These are phyloP conservation scores for Vinca minor DNA, from an alignment of 257 asterid species.

Conservation along the genomic window DNA sequence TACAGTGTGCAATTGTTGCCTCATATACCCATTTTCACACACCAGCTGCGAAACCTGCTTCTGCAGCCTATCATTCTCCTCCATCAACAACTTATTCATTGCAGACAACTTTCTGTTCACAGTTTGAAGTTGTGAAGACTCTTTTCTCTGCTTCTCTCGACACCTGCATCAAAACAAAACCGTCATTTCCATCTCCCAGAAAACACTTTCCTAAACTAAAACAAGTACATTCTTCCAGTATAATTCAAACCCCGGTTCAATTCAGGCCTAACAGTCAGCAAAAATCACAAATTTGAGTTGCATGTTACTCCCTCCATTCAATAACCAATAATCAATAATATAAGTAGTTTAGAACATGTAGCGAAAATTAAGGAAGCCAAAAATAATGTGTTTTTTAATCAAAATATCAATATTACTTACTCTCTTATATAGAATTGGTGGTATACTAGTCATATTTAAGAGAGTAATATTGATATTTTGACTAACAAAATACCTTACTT, in stretches of 20 bases:
- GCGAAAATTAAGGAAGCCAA: no score
- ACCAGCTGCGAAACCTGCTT: constrained; percentile 93
- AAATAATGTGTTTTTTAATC: no score
- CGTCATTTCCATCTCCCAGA: neutral
- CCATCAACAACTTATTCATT: constrained; percentile 89
- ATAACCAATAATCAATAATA: no score
- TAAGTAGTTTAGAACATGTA: no score
- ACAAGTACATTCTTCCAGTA: neutral
- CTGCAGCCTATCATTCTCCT: constrained; percentile 91
- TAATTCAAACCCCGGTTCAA: neutral
- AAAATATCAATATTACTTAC: no score
- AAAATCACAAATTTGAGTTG: constrained; percentile 2
- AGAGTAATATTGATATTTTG: no score
- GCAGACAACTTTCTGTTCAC: constrained; percentile 78
- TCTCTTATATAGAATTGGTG: no score
- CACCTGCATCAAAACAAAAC: constrained; percentile 43
- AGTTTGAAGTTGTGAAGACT: constrained; percentile 68
- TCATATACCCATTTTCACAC: constrained; percentile 75
- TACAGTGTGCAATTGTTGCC: constrained; percentile 75
- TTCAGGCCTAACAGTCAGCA: neutral
- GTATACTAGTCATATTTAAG: no score
- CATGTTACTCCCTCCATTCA: no score
- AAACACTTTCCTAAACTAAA: constrained; percentile 4
- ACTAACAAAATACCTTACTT: no score
- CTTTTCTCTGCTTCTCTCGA: constrained; percentile 89